Percentiles rank a stretch among this genome's conserved stretches.
Conservation (phyloP, 1,284 basidiomycete genomes). For the Microbotryum lychnidis-dioicae region DNA sequence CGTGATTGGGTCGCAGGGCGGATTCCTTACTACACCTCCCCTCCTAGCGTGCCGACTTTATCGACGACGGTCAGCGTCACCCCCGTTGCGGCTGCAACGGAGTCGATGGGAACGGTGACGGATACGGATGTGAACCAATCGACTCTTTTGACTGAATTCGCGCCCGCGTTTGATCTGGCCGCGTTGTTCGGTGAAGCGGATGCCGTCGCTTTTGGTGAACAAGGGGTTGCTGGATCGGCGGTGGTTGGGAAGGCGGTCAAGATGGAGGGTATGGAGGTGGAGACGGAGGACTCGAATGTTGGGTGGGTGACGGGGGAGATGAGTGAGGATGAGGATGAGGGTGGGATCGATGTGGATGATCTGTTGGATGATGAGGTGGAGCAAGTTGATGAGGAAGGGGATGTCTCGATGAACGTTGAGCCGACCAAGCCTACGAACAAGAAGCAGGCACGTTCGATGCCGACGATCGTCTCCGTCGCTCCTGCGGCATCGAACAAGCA, state of each 20-base stretch:
- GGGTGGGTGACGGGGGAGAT: constrained; percentile 19
- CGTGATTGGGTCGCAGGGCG: constrained; percentile 95
- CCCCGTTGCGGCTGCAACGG: constrained; percentile 35
- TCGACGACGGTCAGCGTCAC: constrained; percentile 44
- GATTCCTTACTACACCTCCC: constrained; percentile 76
- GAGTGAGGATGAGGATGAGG: constrained; percentile 6
- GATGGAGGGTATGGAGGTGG: constrained; percentile 31
- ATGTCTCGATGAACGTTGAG: constrained; percentile 21
- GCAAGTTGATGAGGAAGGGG: constrained; percentile 13
- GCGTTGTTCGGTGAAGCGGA: constrained; percentile 68
- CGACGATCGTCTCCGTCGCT: constrained; percentile 33
- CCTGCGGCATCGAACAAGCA: constrained; percentile 27
- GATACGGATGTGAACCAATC: constrained; percentile 68
- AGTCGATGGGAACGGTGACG: constrained; percentile 50
- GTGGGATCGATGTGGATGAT: constrained; percentile 4
- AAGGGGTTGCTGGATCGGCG: constrained; percentile 46
- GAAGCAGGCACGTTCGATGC: constrained; percentile 12
- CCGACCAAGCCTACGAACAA: constrained; percentile 8
- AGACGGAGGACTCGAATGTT: constrained; percentile 27
- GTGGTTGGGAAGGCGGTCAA: constrained; percentile 24
- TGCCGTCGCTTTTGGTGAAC: constrained; percentile 59
- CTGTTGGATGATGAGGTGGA: constrained; percentile 5
- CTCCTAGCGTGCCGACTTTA: constrained; percentile 66
- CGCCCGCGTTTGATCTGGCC: constrained; percentile 63
- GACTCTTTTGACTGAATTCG: constrained; percentile 57